These are phyloP conservation scores for Dendrobium chrysotoxum DNA, from an alignment of 106 monocot species.

Conservation along the genomic window DNA sequence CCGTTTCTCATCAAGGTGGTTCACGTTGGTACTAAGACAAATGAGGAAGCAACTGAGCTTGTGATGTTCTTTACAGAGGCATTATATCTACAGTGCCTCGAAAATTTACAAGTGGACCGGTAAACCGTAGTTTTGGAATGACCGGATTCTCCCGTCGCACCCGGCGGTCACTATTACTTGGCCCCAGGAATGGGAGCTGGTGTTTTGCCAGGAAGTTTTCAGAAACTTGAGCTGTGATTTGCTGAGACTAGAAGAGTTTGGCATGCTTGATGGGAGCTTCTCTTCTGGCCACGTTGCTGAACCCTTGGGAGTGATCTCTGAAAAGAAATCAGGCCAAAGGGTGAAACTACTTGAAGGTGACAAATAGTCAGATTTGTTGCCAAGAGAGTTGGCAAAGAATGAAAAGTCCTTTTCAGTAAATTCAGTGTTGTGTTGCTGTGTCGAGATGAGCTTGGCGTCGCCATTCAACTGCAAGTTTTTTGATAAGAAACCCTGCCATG, in stretches of 20 bases:
- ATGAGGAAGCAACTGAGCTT: background rate
- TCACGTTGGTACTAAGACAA: background rate
- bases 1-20: background rate
- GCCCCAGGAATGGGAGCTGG: slow-evolving; percentile 59
- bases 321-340: slow-evolving; percentile 40
- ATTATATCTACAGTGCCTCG: background rate
- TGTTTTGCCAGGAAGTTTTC: slow-evolving; percentile 32
- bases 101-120: slow-evolving; percentile 34
- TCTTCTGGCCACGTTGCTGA: slow-evolving; percentile 92
- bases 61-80: background rate
- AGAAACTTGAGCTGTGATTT: slow-evolving; percentile 49
- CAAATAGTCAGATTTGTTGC: background rate
- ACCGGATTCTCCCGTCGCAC: slow-evolving; percentile 60
- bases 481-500: slow-evolving; percentile 46
- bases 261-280: slow-evolving; percentile 41
- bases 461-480: slow-evolving; percentile 4
- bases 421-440: slow-evolving; percentile 1
- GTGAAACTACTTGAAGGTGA: slow-evolving; percentile 30
- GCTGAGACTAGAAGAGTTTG: slow-evolving; percentile 3
- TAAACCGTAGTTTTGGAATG: slow-evolving; percentile 73
- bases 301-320: slow-evolving; percentile 31
- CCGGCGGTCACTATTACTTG: slow-evolving; percentile 79
- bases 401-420: background rate
- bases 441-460: background rate
- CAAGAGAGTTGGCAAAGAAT: background rate